These are phyloP conservation scores for Vitis amurensis DNA, from an alignment of 164 flowering plant species.

Conservation along the genomic window DNA sequence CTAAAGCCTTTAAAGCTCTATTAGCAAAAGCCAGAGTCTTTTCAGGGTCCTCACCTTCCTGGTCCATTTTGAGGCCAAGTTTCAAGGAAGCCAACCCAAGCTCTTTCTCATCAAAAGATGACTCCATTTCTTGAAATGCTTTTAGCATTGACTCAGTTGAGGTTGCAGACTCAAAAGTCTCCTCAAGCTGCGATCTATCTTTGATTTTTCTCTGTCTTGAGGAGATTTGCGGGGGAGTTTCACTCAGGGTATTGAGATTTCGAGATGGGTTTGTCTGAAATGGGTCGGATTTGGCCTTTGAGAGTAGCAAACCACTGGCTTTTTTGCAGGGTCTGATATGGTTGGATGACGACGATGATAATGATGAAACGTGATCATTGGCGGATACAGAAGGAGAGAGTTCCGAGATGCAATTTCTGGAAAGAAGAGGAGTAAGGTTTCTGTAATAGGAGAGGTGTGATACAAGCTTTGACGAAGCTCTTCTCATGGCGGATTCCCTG, in stretches of 20 bases:
- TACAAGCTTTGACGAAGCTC: conserved; percentile 39
- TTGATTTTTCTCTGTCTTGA: conserved; percentile 60
- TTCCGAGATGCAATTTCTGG: conserved; percentile 21
- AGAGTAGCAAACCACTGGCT: conserved; percentile 26
- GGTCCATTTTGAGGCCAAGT: conserved; percentile 71
- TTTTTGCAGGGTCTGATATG: conserved; percentile 32
- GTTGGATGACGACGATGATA: conserved; percentile 20
- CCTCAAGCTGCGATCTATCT: conserved; percentile 60
- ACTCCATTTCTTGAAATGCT: conserved; percentile 63
- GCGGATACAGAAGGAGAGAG: conserved; percentile 9
- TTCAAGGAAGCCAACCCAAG: conserved; percentile 78
- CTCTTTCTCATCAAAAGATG: conserved; percentile 57
- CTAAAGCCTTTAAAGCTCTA: conserved; percentile 64
- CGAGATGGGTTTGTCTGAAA: conserved; percentile 46
- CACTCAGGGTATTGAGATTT: conserved; percentile 48
- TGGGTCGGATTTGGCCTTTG: conserved; percentile 17
- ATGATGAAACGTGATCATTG: conserved; percentile 6
- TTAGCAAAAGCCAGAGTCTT: conserved; percentile 54
- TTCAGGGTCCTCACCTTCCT: conserved; percentile 74
- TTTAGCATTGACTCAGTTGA: conserved; percentile 56
- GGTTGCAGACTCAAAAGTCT: conserved; percentile 72
- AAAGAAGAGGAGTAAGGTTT: conserved; percentile 14
- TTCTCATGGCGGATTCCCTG: conserved; percentile 41
- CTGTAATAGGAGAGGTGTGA: conserved; percentile 20
- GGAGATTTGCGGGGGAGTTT: conserved; percentile 35